Base-by-base conservation (phyloP, 1,139 yeast genomes). In the Yamadazyma siamensis region DNA sequence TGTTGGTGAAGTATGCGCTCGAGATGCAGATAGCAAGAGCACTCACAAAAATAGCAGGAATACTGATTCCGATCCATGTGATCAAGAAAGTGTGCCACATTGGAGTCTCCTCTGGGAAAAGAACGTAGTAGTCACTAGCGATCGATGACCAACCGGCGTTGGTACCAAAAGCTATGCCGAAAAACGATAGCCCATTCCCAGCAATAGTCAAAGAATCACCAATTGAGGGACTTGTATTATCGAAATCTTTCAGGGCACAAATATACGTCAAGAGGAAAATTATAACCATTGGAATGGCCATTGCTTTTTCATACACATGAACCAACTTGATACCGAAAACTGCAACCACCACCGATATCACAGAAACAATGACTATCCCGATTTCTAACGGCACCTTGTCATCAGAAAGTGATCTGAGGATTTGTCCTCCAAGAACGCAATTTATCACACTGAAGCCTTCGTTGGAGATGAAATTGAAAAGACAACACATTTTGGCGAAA, bases 141-240 rank as follows among this genome's bases (percentile, higher is more conserved):
- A 82, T 86, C 15, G 96, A 81, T 35, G 94, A 77, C 96, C 96
- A 88, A 40, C 96, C 96, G 34, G 95, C 77, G 30, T 96, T 95
- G 50, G 83, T 88, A 41, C 96, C 96, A 49, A 74, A 89, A 41
- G 85, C 61, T 29, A 95, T 65, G 52, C 88, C 81, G 54, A 96
- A 96, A 48, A 84, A 87, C 23, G 94, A 79, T 35, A 89, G 68
- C 18, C 86, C 91, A 48, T 60, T 52, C 45, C 89, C 96, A 26
- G 94, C 94, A 38, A 67, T 75, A 4, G 32, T 28, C n/a, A 52
- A 43, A 5, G 52, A 48, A 9, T 76, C 75, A 6, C 59, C 41
- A 16, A 6, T 6, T 15, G 27, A 25, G 6, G 22, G 13, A 11
- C 23, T 25, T 6, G 23, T 10, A 8, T 14, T 8, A 12, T 25